A percentile compares a stretch with the other conserved stretches of the same genome.
Evolutionary conservation across 345 rosid species (phyloP).

Genomic region (Populus pruinosa): DNA sequence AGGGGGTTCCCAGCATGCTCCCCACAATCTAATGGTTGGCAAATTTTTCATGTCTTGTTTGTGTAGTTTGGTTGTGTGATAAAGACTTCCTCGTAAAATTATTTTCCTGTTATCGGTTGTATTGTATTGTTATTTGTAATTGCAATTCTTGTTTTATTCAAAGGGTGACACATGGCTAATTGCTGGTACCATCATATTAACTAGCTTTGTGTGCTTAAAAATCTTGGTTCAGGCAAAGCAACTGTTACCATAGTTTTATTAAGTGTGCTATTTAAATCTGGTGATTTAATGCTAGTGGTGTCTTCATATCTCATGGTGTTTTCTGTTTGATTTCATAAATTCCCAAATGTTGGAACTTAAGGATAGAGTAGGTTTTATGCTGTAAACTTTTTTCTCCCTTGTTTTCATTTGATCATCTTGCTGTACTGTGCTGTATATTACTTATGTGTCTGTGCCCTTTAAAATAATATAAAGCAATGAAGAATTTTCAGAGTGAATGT

Average conservation of each 20-base stretch:
- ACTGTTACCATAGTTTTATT: background rate
- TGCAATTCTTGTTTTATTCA: background rate
- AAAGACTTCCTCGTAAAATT: background rate
- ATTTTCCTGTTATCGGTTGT: background rate
- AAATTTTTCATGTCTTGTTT: background rate
- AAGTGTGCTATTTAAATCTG: background rate
- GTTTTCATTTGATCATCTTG: background rate
- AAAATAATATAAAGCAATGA: background rate
- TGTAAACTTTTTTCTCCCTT: background rate
- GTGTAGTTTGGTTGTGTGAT: background rate
- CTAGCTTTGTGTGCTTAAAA: background rate
- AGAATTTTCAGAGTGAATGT: background rate
- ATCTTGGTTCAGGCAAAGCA: background rate
- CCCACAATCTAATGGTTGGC: background rate
- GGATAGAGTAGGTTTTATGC: background rate
- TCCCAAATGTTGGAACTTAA: background rate
- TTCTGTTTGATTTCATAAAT: background rate
- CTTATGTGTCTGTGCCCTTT: background rate
- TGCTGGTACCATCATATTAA: background rate
- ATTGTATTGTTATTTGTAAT: background rate
- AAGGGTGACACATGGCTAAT: background rate
- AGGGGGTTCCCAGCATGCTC: background rate
- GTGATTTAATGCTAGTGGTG: background rate
- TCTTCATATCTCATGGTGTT: background rate
- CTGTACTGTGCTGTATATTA: background rate